Percentiles rank a stretch among this genome's conserved stretches.
These are phyloP conservation scores for Leishmania major DNA, from an alignment of 208 protist genomes.

Conservation along the genomic window DNA sequence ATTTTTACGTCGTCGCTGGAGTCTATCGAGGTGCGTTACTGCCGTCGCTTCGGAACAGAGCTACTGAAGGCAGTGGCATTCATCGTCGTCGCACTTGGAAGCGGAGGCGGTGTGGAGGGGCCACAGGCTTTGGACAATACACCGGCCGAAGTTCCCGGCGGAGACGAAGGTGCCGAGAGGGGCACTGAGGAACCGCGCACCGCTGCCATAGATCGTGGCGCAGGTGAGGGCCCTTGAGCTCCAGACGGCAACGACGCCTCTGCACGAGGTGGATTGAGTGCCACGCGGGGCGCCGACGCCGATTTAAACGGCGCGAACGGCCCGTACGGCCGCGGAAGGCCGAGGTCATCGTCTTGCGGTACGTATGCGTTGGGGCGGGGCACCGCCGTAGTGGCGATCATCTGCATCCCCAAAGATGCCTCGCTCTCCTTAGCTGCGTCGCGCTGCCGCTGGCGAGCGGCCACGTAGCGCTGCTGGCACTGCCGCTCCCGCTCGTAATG, in stretches of 20 bases:
- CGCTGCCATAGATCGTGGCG: neutral
- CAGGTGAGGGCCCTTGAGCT: neutral
- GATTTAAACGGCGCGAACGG: conserved; percentile 73
- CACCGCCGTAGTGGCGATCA: conserved; percentile 70
- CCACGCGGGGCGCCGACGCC: conserved; percentile 12
- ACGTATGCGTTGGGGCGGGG: conserved; percentile 91
- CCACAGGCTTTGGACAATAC: neutral
- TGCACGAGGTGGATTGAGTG: neutral
- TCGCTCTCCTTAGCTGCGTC: conserved; percentile 39
- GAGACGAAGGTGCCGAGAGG: conserved; percentile 1
- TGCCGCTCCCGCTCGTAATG: conserved; percentile 75
- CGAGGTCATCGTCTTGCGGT: conserved; percentile 77
- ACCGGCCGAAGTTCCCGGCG: neutral
- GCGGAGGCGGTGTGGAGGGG: neutral
- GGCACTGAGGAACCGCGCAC: neutral
- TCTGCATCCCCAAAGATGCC: conserved; percentile 7
- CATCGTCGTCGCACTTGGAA: neutral
- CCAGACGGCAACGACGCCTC: conserved; percentile 1
- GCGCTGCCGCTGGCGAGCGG: conserved; percentile 52
- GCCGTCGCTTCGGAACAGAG: conserved; percentile 6
- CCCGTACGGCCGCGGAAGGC: conserved; percentile 88
- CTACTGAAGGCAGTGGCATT: conserved; percentile 12
- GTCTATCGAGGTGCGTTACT: neutral
- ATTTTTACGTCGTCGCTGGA: neutral
- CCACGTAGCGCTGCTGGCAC: conserved; percentile 59